phyloP scores from a whole-genome alignment of 2,329 filamentous ascomycete genomes.

The Stachybotrys chlorohalonatus region DNA sequence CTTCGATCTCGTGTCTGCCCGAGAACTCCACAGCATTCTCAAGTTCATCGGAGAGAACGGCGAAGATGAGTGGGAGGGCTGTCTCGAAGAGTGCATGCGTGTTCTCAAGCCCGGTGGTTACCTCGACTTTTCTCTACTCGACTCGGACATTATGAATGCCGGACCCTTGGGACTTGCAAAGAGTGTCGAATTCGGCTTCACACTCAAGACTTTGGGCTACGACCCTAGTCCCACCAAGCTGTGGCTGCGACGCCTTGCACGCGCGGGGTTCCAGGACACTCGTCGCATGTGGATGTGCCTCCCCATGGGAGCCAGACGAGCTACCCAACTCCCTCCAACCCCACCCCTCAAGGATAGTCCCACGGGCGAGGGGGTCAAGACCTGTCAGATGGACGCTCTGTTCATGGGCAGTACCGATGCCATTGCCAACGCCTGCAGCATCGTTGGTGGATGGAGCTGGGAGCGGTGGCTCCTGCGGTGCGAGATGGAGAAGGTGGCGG shows the following conservation, averaged over 20 bases:
- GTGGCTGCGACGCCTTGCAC: slow-evolving; percentile 66
- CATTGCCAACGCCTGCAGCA: slow-evolving; percentile 65
- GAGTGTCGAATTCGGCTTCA: slow-evolving; percentile 85
- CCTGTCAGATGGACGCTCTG: slow-evolving; percentile 51
- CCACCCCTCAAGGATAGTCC: slow-evolving; percentile 24
- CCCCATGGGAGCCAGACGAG: slow-evolving; percentile 57
- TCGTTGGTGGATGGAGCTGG: slow-evolving; percentile 86
- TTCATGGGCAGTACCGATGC: slow-evolving; percentile 59
- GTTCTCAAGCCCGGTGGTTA: slow-evolving; percentile 90
- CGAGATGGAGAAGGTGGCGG: slow-evolving; percentile 70
- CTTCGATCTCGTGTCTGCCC: slow-evolving; percentile 87
- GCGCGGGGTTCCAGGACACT: slow-evolving; percentile 69
- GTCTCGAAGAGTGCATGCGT: slow-evolving; percentile 77
- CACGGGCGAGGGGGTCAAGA: slow-evolving; percentile 30
- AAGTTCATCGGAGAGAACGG: slow-evolving; percentile 61
- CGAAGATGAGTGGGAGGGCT: slow-evolving; percentile 80
- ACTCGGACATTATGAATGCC: slow-evolving; percentile 81
- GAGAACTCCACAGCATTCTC: slow-evolving; percentile 76
- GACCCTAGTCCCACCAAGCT: slow-evolving; percentile 75
- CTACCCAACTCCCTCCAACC: slow-evolving; percentile 17
- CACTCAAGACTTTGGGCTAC: slow-evolving; percentile 81
- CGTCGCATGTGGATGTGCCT: slow-evolving; percentile 84
- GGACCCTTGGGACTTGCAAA: slow-evolving; percentile 73
- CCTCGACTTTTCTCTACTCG: slow-evolving; percentile 82
- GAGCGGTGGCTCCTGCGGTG: slow-evolving; percentile 91